These are phyloP conservation scores for Pleurotus sapidus DNA, from an alignment of 768 basidiomycete species.

Conservation along the genomic window DNA sequence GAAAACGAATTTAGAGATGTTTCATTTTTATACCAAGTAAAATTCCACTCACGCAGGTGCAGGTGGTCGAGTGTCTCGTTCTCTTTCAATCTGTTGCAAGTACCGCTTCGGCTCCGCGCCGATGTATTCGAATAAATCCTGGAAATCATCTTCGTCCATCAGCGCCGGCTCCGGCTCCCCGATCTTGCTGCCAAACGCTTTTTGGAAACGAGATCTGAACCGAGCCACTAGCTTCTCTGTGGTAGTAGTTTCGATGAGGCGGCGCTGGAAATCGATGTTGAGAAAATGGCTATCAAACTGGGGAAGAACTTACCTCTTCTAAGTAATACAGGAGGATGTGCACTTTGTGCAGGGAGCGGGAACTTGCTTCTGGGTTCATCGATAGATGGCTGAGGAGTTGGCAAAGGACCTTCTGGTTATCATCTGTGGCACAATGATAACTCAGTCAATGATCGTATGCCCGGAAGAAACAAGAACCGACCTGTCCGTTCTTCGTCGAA, in stretches of 20 bases:
- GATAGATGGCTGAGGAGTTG: slow-evolving; percentile 63
- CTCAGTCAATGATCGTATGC: neutral
- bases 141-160: slow-evolving; percentile 38
- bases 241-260: slow-evolving; percentile 52
- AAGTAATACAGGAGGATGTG: slow-evolving; percentile 48
- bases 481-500: slow-evolving; percentile 47
- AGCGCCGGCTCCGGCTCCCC: slow-evolving; percentile 31
- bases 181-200: slow-evolving; percentile 40
- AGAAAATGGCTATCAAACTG: neutral
- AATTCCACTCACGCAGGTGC: neutral
- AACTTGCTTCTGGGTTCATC: slow-evolving; percentile 36
- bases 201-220: slow-evolving; percentile 46
- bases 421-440: slow-evolving; percentile 32
- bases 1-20: no score
- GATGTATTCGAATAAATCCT: slow-evolving; percentile 38
- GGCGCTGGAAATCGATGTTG: slow-evolving; percentile 38
- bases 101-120: slow-evolving; percentile 28
- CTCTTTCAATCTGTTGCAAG: slow-evolving; percentile 10
- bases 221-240: slow-evolving; percentile 54
- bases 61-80: neutral
- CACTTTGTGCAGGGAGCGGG: slow-evolving; percentile 40
- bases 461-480: slow-evolving; percentile 12
- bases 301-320: slow-evolving; percentile 38
- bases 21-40: neutral
- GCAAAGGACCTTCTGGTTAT: slow-evolving; percentile 60